Conservation (phyloP, 139 green algal species). For the Tetraselmis striata region DNA sequence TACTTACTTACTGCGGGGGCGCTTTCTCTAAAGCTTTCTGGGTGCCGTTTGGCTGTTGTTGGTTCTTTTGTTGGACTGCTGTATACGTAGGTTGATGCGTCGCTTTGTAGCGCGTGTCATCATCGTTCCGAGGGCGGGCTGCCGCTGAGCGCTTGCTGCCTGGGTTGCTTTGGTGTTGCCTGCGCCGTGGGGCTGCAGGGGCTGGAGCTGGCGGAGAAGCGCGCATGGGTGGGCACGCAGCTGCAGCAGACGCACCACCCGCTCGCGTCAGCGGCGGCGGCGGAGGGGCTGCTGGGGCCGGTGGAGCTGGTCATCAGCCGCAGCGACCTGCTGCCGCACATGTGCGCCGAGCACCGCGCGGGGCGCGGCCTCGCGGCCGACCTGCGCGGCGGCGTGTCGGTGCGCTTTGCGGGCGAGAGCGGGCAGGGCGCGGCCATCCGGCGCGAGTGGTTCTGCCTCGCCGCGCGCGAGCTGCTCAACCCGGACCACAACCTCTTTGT, state of each 20-base stretch:
- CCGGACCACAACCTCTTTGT: slow-evolving; percentile 18
- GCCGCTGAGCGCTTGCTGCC: too few relatives aligned
- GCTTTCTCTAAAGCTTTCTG: too few relatives aligned
- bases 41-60: too few relatives aligned
- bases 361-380: slow-evolving; percentile 6
- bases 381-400: slow-evolving; percentile 4
- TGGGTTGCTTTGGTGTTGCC: too few relatives aligned
- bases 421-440: slow-evolving; percentile 20
- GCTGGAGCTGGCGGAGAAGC: not conserved
- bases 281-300: not conserved
- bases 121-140: too few relatives aligned
- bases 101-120: too few relatives aligned
- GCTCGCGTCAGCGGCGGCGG: not conserved
- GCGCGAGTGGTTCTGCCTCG: slow-evolving; percentile 24
- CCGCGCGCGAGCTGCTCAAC: slow-evolving; percentile 16
- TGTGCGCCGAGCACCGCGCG: not conserved
- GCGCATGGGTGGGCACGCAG: not conserved
- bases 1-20: too few relatives aligned
- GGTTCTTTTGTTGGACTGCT: too few relatives aligned
- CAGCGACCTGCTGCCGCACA: not conserved
- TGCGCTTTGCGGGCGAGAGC: slow-evolving; percentile 16
- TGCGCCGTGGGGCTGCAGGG: too few relatives aligned
- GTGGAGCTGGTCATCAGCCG: not conserved
- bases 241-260: not conserved
- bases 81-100: too few relatives aligned